phyloP scores from a whole-genome alignment of 805 yeast genomes.

The Saccharomycopsis sp. region DNA sequence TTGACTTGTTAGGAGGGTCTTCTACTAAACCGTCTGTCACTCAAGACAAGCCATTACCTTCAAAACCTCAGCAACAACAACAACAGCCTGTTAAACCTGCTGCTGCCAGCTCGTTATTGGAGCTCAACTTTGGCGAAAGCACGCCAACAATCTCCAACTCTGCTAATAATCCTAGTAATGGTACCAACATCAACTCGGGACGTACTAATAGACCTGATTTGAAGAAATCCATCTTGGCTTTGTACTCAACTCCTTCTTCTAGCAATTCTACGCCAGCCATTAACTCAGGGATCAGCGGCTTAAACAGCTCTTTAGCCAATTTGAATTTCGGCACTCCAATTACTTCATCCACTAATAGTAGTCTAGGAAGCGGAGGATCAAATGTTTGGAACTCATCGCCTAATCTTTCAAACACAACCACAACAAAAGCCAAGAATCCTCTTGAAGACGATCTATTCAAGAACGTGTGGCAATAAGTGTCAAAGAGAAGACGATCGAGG shows the following conservation, averaged over 20 bases:
- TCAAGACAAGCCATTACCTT: not conserved
- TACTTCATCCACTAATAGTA: slow-evolving; percentile 1
- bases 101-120: slow-evolving; percentile 11
- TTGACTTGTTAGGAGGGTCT: slow-evolving; percentile 8
- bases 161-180: slow-evolving; percentile 6
- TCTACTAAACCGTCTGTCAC: not conserved
- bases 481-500: too few relatives aligned
- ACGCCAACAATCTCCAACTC: slow-evolving; percentile 20
- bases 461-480: slow-evolving; percentile 54
- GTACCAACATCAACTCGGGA: slow-evolving; percentile 9
- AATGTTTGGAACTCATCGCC: slow-evolving; percentile 10
- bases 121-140: slow-evolving; percentile 20
- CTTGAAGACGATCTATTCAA: slow-evolving; percentile 62
- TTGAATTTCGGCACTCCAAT: slow-evolving; percentile 10
- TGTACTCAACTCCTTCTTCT: slow-evolving; percentile 62
- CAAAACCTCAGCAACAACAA: not conserved
- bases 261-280: slow-evolving; percentile 11
- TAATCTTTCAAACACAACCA: slow-evolving; percentile 16
- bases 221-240: slow-evolving; percentile 84
- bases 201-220: slow-evolving; percentile 60
- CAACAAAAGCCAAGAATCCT: slow-evolving; percentile 25
- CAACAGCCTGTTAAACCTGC: not conserved
- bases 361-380: slow-evolving; percentile 4
- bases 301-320: slow-evolving; percentile 15
- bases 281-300: not conserved